A percentile compares a stretch with the other conserved stretches of the same genome.
phyloP scores from a whole-genome alignment of 2,329 filamentous ascomycete genomes.

The Fusarium beomiforme region DNA sequence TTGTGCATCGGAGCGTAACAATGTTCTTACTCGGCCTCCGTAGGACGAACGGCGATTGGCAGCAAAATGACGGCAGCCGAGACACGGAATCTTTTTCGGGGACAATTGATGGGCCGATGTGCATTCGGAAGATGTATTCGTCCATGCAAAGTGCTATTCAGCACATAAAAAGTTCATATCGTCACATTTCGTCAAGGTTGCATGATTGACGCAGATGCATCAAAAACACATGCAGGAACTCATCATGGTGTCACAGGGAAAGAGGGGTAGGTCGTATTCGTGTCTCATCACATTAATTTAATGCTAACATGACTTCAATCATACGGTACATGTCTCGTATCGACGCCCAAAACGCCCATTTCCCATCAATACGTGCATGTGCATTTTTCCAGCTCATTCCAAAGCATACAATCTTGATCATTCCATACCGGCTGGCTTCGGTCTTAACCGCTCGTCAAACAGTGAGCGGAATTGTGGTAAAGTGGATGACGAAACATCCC shows the following conservation, averaged over 20 bases:
- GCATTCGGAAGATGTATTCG: background rate
- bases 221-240: background rate
- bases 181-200: background rate
- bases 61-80: background rate
- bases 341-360: constrained; percentile 13
- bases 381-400: background rate
- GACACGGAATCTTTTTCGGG: background rate
- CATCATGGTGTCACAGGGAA: background rate
- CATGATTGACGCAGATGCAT: background rate
- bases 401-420: constrained; percentile 8
- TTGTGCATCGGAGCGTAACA: rapidly evolving
- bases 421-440: constrained; percentile 1
- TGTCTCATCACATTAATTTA: constrained; percentile 6
- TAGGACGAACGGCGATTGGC: no score
- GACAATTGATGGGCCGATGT: background rate
- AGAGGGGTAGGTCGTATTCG: background rate
- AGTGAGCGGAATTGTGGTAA: background rate
- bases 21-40: background rate
- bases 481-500: background rate
- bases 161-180: no score
- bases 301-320: background rate
- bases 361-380: background rate
- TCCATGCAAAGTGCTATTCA: background rate
- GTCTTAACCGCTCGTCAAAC: background rate
- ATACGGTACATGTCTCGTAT: constrained; percentile 10